phyloP scores from a whole-genome alignment of 768 basidiomycete genomes.

The Polyporus arcularius region DNA sequence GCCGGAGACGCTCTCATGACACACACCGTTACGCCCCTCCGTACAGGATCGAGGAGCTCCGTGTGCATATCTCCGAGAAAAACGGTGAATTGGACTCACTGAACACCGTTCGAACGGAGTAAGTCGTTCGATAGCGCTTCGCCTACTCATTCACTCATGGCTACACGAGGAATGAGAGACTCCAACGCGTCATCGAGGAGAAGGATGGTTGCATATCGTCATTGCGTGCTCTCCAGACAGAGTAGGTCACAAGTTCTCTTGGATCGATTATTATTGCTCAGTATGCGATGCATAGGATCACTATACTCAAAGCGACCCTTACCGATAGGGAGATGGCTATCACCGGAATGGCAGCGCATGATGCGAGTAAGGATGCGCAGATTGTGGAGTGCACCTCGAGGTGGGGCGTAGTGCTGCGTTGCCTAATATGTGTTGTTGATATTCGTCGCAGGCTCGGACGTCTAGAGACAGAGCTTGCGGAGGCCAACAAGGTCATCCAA shows the following conservation, averaged over 20 bases:
- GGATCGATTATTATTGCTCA: not conserved
- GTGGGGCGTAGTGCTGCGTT: not conserved
- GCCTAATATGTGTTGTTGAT: not conserved
- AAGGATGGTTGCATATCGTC: constrained; percentile 4
- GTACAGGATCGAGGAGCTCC: constrained; percentile 13
- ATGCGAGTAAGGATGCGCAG: not conserved
- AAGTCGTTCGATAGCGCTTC: not conserved
- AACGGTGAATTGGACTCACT: constrained; percentile 14
- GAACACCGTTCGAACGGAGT: constrained; percentile 12
- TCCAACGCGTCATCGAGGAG: not conserved
- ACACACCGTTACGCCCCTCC: too few species aligned
- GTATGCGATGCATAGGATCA: not conserved
- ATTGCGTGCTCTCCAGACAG: constrained; percentile 5
- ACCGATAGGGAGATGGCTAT: constrained; percentile 8
- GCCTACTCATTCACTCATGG: not conserved
- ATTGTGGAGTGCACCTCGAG: not conserved
- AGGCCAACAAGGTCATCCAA: constrained; percentile 1
- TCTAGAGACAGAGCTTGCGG: not conserved
- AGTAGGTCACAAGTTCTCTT: constrained; percentile 10
- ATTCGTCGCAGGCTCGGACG: not conserved
- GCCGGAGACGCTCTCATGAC: not conserved
- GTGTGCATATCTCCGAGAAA: constrained; percentile 4
- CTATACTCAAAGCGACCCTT: not conserved
- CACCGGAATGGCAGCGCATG: not conserved
- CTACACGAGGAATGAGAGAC: constrained; percentile 3